Base-by-base conservation (phyloP, 176 grass and related monocot genomes). In the Rhynchospora breviuscula region DNA sequence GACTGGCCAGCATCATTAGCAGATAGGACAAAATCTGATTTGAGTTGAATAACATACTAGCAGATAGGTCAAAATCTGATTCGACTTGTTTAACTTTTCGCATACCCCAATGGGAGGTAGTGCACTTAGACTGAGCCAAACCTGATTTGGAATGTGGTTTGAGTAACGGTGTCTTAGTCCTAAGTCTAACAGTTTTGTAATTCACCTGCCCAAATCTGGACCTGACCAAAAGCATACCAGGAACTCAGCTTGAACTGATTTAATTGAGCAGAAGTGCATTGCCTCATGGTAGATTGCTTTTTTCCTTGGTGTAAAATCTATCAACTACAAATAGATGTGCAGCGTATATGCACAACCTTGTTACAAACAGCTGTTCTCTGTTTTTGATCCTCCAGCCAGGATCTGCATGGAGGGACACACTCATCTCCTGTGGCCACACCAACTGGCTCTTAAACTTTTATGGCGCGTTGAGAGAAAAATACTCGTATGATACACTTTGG, bases 361-460 rank as follows among this genome's bases (percentile, higher is more conserved):
- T 76, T 90, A n/a, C 19, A 61, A 85, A 86, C 77, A 51, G 18
- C 66, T 92, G 59, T 77, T 88, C 88, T 87, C 68, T 87, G 3
- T 35, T 85, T 48, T 89, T 72, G n/a, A 59, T 63, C 69, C 91
- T 98, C 69, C 94, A 98, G 96, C 96, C 91, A 91, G 93, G 93
- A 85, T 82, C 92, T 69, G 63, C 49, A 70, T 98, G 96, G 96
- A 89, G 89, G 87, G 93, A 95, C 78, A 72, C 81, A 88, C 79
- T 95, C 53, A 85, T 98, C 86, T 89, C 93, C 83, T 91, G 91
- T 85, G 96, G 91, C 22, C 93, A 98, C 29, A 81, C 83, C 59
- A 69, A 63, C 22, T 98, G 91, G 96, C 84, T 95, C 83, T 89
- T 98, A 88, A 95, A 93, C 82, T 93, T 93, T 31, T 98, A 98